Evolutionary conservation across 1,284 basidiomycete species (phyloP).

Genomic region (Marasmius tenuissimus): DNA sequence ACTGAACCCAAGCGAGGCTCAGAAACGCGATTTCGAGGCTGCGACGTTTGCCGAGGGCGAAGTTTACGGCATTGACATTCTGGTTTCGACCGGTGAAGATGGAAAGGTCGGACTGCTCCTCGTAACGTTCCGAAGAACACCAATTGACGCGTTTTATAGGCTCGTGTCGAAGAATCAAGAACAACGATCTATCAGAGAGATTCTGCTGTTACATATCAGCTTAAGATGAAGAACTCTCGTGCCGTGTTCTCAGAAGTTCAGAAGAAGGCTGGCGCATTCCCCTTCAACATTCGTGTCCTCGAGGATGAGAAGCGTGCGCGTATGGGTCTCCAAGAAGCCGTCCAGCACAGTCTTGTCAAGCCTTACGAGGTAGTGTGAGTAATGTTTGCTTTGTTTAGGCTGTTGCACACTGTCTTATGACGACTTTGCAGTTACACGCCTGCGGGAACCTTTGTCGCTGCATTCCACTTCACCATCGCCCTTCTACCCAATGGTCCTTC

Average conservation of each 20-base stretch:
- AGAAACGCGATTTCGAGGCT: slow-evolving; percentile 84
- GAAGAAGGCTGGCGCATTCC: slow-evolving; percentile 97
- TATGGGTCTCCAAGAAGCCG: slow-evolving; percentile 95
- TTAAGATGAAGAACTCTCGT: slow-evolving; percentile 97
- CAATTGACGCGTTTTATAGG: slow-evolving; percentile 40
- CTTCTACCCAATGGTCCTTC: slow-evolving; percentile 84
- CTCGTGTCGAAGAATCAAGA: slow-evolving; percentile 83
- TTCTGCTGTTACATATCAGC: slow-evolving; percentile 85
- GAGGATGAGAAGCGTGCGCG: slow-evolving; percentile 96
- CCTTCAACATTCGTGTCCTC: slow-evolving; percentile 92
- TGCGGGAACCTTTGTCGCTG: slow-evolving; percentile 79
- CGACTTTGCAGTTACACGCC: slow-evolving; percentile 67
- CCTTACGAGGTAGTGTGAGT: slow-evolving; percentile 88
- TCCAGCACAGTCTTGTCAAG: slow-evolving; percentile 88
- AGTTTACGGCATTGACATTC: slow-evolving; percentile 94
- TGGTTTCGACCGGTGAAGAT: slow-evolving; percentile 86
- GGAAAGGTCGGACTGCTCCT: slow-evolving; percentile 68
- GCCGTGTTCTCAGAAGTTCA: slow-evolving; percentile 95
- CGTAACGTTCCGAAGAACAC: not conserved
- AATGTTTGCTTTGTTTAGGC: not conserved
- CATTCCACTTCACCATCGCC: slow-evolving; percentile 95
- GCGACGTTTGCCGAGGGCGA: slow-evolving; percentile 90
- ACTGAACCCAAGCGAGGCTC: slow-evolving; percentile 81
- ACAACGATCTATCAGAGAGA: slow-evolving; percentile 95
- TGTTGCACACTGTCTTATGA: not conserved